phyloP scores from a whole-genome alignment of 768 basidiomycete genomes.

The Amanita phalloides region DNA sequence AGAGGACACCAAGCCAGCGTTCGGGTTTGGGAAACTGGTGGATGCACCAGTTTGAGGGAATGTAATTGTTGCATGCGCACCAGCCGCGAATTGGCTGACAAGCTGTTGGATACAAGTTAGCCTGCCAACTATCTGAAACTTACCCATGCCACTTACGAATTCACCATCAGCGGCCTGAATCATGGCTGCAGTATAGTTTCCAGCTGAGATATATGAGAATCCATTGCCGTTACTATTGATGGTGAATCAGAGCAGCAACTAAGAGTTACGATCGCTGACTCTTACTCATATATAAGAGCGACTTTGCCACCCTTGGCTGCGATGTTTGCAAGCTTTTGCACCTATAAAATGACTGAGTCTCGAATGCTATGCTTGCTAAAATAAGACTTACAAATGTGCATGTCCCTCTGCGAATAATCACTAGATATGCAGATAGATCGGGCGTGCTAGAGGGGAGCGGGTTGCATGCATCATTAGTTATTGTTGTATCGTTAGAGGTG shows the following conservation, averaged over 20 bases:
- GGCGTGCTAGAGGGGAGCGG: conserved; percentile 41
- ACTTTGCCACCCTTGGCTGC: conserved; percentile 41
- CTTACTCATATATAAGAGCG: conserved; percentile 46
- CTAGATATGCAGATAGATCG: conserved; percentile 41
- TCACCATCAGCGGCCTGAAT: conserved; percentile 46
- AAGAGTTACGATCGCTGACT: not conserved
- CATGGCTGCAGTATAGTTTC: conserved; percentile 35
- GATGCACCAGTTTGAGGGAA: conserved; percentile 37
- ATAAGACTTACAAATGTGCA: conserved; percentile 37
- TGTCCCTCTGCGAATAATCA: conserved; percentile 47
- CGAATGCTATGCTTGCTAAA: not conserved
- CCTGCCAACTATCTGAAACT: not conserved
- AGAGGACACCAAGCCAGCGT: conserved; percentile 44
- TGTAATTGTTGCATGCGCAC: conserved; percentile 27
- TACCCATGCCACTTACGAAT: conserved; percentile 28
- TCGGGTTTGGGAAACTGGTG: conserved; percentile 33
- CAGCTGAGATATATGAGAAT: conserved; percentile 30
- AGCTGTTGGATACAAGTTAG: conserved; percentile 21
- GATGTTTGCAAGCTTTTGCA: conserved; percentile 40
- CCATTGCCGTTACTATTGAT: conserved; percentile 36
- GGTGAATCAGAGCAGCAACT: not conserved
- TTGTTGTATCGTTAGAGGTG: conserved; percentile 43
- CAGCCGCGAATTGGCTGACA: conserved; percentile 37
- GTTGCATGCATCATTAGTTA: conserved; percentile 48
- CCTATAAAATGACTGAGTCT: conserved; percentile 14